Percentiles rank a stretch among this genome's conserved stretches.
Evolutionary conservation across 805 yeast genomes (phyloP).

Genomic region (Wickerhamiella siamensis): DNA sequence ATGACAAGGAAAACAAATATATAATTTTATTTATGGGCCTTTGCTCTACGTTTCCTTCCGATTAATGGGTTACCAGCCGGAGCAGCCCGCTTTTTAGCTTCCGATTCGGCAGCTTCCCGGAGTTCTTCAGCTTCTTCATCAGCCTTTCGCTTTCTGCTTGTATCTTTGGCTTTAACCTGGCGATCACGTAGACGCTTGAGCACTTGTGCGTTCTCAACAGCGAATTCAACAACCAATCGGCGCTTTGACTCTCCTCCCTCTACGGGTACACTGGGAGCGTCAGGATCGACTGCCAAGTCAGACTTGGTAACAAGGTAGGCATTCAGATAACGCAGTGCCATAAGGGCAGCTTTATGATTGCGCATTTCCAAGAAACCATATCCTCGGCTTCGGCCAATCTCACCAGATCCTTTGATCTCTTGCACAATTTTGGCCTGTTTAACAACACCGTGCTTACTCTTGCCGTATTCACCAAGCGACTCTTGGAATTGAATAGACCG

Average conservation of each 20-base stretch:
- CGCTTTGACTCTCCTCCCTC: conserved; percentile 31
- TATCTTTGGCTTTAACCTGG: conserved; percentile 15
- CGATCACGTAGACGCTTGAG: conserved; percentile 73
- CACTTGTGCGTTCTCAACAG: conserved; percentile 88
- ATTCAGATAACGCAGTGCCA: conserved; percentile 95
- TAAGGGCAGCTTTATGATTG: conserved; percentile 82
- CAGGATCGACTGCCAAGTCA: conserved; percentile 35
- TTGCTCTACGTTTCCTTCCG: conserved; percentile 24
- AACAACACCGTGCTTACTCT: conserved; percentile 74
- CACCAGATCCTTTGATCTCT: conserved; percentile 83
- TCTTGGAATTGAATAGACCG: conserved; percentile 64
- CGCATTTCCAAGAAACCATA: conserved; percentile 89
- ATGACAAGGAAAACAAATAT: neutral
- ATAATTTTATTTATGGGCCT: conserved; percentile 5
- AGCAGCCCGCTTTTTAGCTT: conserved; percentile 9
- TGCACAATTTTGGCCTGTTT: conserved; percentile 84
- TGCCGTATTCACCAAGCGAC: conserved; percentile 32
- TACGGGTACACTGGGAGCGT: conserved; percentile 7
- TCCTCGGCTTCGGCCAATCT: conserved; percentile 84
- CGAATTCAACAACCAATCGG: conserved; percentile 84
- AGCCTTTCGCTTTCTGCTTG: conserved; percentile 17
- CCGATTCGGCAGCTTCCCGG: conserved; percentile 11
- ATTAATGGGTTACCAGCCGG: conserved; percentile 17
- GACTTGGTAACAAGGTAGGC: conserved; percentile 68
- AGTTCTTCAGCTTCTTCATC: conserved; percentile 16